Base-by-base conservation (phyloP, 106 monocot genomes). In the Allium fistulosum region DNA sequence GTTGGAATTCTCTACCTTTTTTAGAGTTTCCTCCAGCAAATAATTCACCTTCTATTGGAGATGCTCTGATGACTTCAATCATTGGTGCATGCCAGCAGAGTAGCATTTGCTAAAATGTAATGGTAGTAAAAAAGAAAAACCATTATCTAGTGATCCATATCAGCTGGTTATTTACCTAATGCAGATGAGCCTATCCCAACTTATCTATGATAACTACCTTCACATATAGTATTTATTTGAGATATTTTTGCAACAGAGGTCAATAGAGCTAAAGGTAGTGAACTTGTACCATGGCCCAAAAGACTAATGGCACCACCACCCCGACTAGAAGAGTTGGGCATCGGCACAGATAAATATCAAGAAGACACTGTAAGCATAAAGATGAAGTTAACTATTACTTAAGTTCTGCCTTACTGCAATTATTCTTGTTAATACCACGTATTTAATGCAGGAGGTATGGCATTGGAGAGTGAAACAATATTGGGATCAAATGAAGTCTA, bases 271-370 rank as follows among this genome's bases (percentile, higher is more conserved):
- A 90, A 85, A 49, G 79, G 82, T 22, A 82, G 76, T 57, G 79
- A 75, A 70, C 70, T 91, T 61, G 72, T 71, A 83, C 81, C 90
- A 53, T 95, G 94, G 94, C 94, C 94, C n/a, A 69, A 73, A 65
- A 76, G 94, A 61, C 77, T 95, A 26, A 83, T 65, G 26, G 53
- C 85, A 63, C 76, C 94, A 65, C 87, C 90, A 26, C 94, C 88
- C 77, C 83, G 81, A 48, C 65, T 95, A n/a, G 85, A 85, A 81
- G 94, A 95, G 65, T 59, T 91, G 69, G 83, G 82, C 56, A 78
- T 88, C 69, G 62, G 72, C 69, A 49, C 74, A 48, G 77, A 85
- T 57, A 81, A 72, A 58, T 95, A 81, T 71, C 56, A 71, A 7
- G 65, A 88, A 58, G 94, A 95, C 70, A 85, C 64, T 68, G 94